These are phyloP conservation scores for Fomitopsis betulina DNA, from an alignment of 1,284 basidiomycete species.

Conservation along the genomic window DNA sequence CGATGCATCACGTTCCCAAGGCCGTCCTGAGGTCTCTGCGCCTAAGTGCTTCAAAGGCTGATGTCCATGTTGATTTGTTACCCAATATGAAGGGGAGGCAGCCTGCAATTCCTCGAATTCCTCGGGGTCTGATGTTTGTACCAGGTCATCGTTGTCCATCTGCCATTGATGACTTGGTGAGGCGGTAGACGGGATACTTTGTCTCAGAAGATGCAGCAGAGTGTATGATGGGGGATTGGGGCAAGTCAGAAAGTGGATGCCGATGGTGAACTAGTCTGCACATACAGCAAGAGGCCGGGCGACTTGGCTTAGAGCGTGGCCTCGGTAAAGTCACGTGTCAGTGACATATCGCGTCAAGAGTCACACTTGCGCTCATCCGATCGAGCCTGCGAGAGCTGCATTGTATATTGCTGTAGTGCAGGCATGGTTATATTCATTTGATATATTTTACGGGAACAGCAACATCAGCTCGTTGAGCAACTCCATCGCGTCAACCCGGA, in stretches of 20 bases:
- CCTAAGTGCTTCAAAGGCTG: no score
- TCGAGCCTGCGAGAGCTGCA: no score
- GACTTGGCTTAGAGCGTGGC: neutral
- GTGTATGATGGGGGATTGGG: neutral
- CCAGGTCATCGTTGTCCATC: constrained; percentile 2
- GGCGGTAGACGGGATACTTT: neutral
- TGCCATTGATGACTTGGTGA: neutral
- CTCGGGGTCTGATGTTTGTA: constrained; percentile 8
- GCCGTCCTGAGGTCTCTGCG: neutral
- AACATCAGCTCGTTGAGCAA: constrained; percentile 2
- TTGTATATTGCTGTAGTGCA: no score
- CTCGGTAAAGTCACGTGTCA: neutral
- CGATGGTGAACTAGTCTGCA: no score
- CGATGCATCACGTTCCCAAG: neutral
- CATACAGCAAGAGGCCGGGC: no score
- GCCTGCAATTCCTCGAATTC: constrained; percentile 7
- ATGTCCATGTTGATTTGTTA: neutral
- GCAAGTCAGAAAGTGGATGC: no score
- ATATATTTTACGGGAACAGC: neutral
- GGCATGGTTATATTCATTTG: no score
- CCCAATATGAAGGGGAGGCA: neutral
- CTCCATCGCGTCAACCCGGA: constrained; percentile 2
- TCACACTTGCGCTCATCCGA: no score
- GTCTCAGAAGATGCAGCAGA: neutral
- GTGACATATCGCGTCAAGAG: neutral